Evolutionary conservation across 768 basidiomycete species (phyloP), one percentile per base, ranked within the genome.

Genomic region (Lentinula lateritia): DNA sequence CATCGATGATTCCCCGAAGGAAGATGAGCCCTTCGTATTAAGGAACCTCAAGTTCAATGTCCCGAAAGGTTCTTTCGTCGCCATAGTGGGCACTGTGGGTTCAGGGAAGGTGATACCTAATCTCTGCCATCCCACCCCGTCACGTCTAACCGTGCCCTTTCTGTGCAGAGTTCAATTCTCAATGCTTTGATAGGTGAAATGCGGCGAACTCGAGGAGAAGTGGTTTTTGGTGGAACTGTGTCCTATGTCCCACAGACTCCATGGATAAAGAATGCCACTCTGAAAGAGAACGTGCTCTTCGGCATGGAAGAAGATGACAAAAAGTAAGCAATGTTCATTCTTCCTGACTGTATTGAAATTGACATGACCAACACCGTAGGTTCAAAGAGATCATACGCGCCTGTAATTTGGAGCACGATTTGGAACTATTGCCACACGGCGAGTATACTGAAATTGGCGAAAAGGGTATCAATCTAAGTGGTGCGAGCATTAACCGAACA

Each of bases 361-460:
- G 55, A 39, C 6, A 41, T 6, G 10, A 13, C 6, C 18, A 35
- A 18, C 13, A 16, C 28, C 0, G 3, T 43, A 86, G 86, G 65
- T 85, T 89, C 67, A 73, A 79, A 6, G 76, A 81, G 36, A 78
- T 88, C 46, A 75, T 90, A 58, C 69, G 74, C 3, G 86, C 89
- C 0, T 94, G 91, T 67, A 84, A 83, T 42, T 72, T 94, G 50
- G 79, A 83, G 60, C 84, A 83, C 42, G 92, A 94, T 71, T 74
- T 94, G 3, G 83, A 84, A 45, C 82, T 90, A 64, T 76, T 94
- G 8, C 86, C 89, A 0, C 72, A 89, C 52, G 87, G 88, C 5
- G 87, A 90, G 69, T 65, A 76, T 36, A 90, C 88, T 0, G 85
- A 88, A 70, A 87, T 91, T 52, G 89, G 89, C 18, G 90, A 93